A percentile compares a stretch with the other conserved stretches of the same genome.
phyloP scores from a whole-genome alignment of 345 rosid species.

The Gossypium australe region DNA sequence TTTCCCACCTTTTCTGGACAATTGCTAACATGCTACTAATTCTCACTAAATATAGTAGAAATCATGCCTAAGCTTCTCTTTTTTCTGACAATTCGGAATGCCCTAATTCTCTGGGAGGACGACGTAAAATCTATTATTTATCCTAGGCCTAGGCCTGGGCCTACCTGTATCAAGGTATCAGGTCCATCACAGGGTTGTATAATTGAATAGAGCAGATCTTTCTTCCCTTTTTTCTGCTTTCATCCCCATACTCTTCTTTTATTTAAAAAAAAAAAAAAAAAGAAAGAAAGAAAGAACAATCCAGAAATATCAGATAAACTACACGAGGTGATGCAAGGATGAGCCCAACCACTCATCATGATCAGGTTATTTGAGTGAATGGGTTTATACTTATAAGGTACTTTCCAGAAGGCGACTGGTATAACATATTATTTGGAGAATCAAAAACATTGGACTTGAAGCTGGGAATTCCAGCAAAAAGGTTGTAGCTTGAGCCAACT shows the following conservation, averaged over 20 bases:
- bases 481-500: background rate
- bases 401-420: background rate
- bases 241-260: background rate
- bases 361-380: background rate
- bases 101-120: background rate
- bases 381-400: background rate
- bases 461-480: background rate
- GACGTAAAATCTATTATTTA: background rate
- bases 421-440: background rate
- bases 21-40: background rate
- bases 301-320: background rate
- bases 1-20: background rate
- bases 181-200: background rate
- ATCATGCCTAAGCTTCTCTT: background rate
- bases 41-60: background rate
- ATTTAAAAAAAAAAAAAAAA: background rate
- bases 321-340: background rate
- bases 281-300: background rate
- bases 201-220: background rate
- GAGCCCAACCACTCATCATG: background rate
- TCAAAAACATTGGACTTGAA: background rate
- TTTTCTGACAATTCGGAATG: background rate
- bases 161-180: background rate
- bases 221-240: background rate
- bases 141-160: background rate